Conservation (phyloP, 2,329 filamentous ascomycete genomes). For the Arthroderma sp. region DNA sequence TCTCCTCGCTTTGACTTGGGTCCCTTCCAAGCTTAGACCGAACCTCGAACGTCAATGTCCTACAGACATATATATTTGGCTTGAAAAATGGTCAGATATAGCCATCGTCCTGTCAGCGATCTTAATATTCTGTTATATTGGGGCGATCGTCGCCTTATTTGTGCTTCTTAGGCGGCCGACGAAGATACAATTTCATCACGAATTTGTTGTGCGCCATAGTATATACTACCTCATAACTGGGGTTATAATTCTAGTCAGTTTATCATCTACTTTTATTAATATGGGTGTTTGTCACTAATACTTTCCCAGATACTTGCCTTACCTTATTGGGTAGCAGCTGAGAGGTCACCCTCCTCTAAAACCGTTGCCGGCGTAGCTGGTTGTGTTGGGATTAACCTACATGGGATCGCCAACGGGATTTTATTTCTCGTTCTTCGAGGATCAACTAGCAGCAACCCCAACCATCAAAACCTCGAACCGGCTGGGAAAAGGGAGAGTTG, state of each 20-base stretch:
- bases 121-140: constrained; percentile 11
- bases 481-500: constrained; percentile 2
- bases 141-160: constrained; percentile 10
- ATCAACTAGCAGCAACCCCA: constrained; percentile 1
- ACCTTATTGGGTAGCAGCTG: constrained; percentile 13
- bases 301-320: constrained; percentile 11
- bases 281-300: background rate
- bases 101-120: constrained; percentile 11
- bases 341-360: constrained; percentile 1
- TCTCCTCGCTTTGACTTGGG: constrained; percentile 12
- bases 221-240: constrained; percentile 16
- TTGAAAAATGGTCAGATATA: constrained; percentile 13
- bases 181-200: constrained; percentile 12
- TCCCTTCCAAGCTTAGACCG: constrained; percentile 12
- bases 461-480: constrained; percentile 6
- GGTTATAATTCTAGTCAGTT: constrained; percentile 14
- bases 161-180: constrained; percentile 11
- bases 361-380: constrained; percentile 12
- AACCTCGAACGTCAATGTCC: constrained; percentile 10
- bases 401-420: constrained; percentile 13
- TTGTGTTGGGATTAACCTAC: constrained; percentile 14
- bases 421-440: constrained; percentile 16
- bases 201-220: constrained; percentile 14
- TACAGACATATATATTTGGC: constrained; percentile 11
- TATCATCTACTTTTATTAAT: background rate